Base-by-base conservation (phyloP, 2,329 filamentous ascomycete species). In the Dactylella cylindrospora region DNA sequence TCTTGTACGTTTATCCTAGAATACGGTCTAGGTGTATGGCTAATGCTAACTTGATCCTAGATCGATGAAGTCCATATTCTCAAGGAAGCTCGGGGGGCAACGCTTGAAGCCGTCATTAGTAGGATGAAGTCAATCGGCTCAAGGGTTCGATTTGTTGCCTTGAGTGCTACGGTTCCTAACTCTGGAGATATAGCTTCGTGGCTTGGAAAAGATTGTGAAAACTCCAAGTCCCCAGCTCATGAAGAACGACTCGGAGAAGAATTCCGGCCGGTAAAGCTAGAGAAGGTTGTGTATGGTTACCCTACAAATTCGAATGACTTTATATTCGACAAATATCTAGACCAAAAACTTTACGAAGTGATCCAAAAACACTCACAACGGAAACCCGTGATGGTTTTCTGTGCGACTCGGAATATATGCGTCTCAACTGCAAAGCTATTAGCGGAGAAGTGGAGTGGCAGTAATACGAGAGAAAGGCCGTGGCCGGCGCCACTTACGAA, bases 41-140 rank as follows among this genome's bases (percentile, higher is more conserved):
- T 8, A 13, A 10, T 31, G 22, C 41, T 55, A 33, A 50, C 19
- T 2, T 12, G 17, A 13, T 20, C 1, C 2, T 29, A 70, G 15
- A 90, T 95, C 52, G 88, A 95, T 67, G 88, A 95, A 70, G 87
- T 94, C 0, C 88, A 95, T 67, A 89, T 93, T 28, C 77, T 95
- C 47, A 91, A 89, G 68, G 88, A 93, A 68, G 74, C 78, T 2
- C 82, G 88, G 19, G 88, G 88, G 12, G 86, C 88, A 9, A 90
- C 85, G 0, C 77, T 95, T 0, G 88, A 95, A 70, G 86, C 85
- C 3, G 84, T 94, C 2, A 86, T 94, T 35, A 59, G 55, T 15
- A 83, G 88, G 6, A 94, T 93, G 88, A 93, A 93, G 72, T 84
- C 84, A 0, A 82, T 88, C 38, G 84, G 84, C 9, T 82, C 83